Evolutionary conservation across 495 filamentous ascomycete species (phyloP), one percentile per base, ranked within the genome.

Genomic region (Podospora pseudoanserina): DNA sequence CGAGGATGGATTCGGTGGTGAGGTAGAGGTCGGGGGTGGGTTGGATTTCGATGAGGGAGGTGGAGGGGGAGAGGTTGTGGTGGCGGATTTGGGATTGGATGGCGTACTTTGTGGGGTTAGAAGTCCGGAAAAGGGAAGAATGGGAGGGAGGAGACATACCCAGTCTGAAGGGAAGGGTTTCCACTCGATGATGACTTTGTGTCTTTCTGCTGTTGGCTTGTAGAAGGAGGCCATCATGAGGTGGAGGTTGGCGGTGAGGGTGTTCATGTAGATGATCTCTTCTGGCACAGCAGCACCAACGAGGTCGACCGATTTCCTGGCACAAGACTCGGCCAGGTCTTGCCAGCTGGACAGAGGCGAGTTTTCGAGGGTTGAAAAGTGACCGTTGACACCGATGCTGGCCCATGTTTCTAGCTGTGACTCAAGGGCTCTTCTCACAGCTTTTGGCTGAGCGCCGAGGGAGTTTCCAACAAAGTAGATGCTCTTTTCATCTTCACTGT

Each of bases 381-480:
- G 94, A 0, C 94, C 94, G 44, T 88, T 88, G 44, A 98, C 94
- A 23, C 90, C 94, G 75, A 95, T 92, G 1, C 88, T 89, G 2
- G 91, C 90, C 94, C 94, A 98, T 13, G 92, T 90, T 30, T 84
- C 81, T 16, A 98, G 86, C 72, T 97, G 92, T 53, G 87, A 83
- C 28, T 88, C 83, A 67, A 98, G 84, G 71, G 90, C 88, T 11
- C 80, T 76, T 39, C 83, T 80, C 2, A 89, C 90, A 55, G 84
- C 83, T 58, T 84, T 86, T 23, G 94, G 94, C 76, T 97, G 94
- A 16, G 93, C 84, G 55, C 94, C 94, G 19, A 97, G 85, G 2
- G 94, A 98, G 80, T 98, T 96, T 26, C 94, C 94, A 72, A 93
- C 95, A 34, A 98, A 84, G 78, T 98, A 98, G 71, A 92, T 90